Evolutionary conservation across 805 yeast genomes (phyloP).

Genomic region (Saturnispora silvae): DNA sequence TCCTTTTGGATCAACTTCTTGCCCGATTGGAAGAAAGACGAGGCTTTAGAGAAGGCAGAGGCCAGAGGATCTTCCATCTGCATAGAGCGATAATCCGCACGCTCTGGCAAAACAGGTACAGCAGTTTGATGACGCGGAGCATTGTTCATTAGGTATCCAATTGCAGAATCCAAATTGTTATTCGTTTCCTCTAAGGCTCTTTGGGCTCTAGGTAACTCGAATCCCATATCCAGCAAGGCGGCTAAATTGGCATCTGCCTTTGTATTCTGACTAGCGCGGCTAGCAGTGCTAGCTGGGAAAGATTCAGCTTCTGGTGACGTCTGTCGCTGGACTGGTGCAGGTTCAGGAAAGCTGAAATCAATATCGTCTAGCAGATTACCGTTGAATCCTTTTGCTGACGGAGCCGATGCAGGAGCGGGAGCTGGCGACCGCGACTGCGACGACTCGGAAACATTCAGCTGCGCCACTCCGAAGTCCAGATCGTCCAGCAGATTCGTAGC

Average conservation of each 20-base stretch:
- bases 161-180: conserved; percentile 51
- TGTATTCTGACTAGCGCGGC: too few species aligned
- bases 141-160: conserved; percentile 50
- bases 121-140: conserved; percentile 27
- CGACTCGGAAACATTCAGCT: too few species aligned
- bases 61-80: conserved; percentile 23
- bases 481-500: too few species aligned
- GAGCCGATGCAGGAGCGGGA: too few species aligned
- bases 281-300: too few species aligned
- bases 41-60: conserved; percentile 50
- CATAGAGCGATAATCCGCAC: background rate
- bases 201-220: conserved; percentile 47
- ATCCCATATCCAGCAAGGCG: conserved; percentile 72
- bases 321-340: too few species aligned
- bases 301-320: too few species aligned
- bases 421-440: too few species aligned
- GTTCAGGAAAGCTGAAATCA: background rate
- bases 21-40: conserved; percentile 47
- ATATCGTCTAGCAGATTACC: conserved; percentile 8
- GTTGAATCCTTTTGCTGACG: too few species aligned
- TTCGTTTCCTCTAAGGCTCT: conserved; percentile 44
- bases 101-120: background rate
- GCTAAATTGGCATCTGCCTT: too few species aligned
- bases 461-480: too few species aligned
- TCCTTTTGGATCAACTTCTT: conserved; percentile 52